Conservation (phyloP, 2,329 filamentous ascomycete species). For the Calonectria pseudoreteaudii region DNA sequence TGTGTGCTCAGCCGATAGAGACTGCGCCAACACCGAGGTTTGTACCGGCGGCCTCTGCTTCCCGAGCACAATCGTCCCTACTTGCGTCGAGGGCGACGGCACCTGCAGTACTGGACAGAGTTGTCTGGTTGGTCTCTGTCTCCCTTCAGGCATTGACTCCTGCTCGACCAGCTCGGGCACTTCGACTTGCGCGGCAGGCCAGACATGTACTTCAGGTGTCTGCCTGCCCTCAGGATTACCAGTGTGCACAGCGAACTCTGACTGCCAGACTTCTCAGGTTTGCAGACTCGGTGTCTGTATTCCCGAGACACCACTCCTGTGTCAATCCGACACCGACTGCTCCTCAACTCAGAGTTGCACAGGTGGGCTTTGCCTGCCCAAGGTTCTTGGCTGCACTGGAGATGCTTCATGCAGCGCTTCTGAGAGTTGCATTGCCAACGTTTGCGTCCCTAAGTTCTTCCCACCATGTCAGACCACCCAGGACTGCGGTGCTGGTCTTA, state of each 20-base stretch:
- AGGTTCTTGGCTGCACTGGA: background rate
- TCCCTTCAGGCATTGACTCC: background rate
- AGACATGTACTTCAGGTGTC: background rate
- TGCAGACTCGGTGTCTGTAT: conserved; percentile 13
- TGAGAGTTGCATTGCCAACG: conserved; percentile 1
- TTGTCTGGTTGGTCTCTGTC: background rate
- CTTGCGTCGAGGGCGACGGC: conserved; percentile 6
- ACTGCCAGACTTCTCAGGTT: background rate
- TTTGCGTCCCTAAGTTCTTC: conserved; percentile 1
- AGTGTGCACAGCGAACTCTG: background rate
- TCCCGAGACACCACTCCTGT: background rate
- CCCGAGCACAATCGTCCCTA: background rate
- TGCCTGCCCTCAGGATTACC: conserved; percentile 4
- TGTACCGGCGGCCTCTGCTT: conserved; percentile 14
- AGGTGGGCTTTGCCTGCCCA: conserved; percentile 3
- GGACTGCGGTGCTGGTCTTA: background rate
- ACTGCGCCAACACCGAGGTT: background rate
- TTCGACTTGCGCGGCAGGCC: background rate
- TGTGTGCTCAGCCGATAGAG: background rate
- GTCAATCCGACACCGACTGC: background rate
- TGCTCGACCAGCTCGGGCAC: background rate
- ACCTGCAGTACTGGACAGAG: background rate
- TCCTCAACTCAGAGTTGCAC: background rate
- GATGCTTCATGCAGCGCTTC: background rate
- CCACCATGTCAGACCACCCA: background rate